phyloP scores from a whole-genome alignment of 352 stramenopile species.

The Globisporangium perplexum region DNA sequence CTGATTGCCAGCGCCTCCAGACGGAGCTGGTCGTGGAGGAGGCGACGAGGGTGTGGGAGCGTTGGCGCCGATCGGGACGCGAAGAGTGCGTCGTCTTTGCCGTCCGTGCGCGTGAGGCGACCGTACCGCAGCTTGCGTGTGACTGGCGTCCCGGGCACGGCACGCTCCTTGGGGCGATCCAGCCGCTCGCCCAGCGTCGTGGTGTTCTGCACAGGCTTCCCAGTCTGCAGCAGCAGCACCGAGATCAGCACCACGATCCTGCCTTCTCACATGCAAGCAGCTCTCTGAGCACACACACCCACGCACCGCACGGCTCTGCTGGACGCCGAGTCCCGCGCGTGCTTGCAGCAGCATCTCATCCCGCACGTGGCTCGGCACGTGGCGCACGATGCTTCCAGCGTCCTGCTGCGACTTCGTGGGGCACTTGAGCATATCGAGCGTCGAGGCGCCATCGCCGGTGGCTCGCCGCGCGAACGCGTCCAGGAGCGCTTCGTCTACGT shows the following conservation, averaged over 20 bases:
- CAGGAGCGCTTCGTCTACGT: conserved; percentile 13
- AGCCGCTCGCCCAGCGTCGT: conserved; percentile 33
- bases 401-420: conserved; percentile 9
- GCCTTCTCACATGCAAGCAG: neutral
- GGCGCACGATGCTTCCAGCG: neutral
- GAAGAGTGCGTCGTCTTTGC: conserved; percentile 14
- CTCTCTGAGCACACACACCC: neutral
- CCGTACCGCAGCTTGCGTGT: conserved; percentile 36
- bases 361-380: conserved; percentile 20
- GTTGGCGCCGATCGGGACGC: conserved; percentile 22
- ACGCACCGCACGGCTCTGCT: conserved; percentile 11
- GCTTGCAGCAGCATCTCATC: conserved; percentile 42
- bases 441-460: conserved; percentile 35
- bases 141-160: conserved; percentile 31
- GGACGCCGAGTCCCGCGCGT: conserved; percentile 10
- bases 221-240: neutral
- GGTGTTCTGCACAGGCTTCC: conserved; percentile 19
- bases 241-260: neutral
- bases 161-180: conserved; percentile 20
- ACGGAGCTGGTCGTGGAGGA: conserved; percentile 10
- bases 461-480: conserved; percentile 18
- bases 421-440: conserved; percentile 55
- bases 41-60: conserved; percentile 13
- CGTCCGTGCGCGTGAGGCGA: conserved; percentile 25
- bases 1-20: conserved; percentile 14